Percentiles rank a stretch among this genome's conserved stretches.
These are phyloP conservation scores for Blastobotrys arbuscula DNA, from an alignment of 1,139 yeast genomes.

Conservation along the genomic window DNA sequence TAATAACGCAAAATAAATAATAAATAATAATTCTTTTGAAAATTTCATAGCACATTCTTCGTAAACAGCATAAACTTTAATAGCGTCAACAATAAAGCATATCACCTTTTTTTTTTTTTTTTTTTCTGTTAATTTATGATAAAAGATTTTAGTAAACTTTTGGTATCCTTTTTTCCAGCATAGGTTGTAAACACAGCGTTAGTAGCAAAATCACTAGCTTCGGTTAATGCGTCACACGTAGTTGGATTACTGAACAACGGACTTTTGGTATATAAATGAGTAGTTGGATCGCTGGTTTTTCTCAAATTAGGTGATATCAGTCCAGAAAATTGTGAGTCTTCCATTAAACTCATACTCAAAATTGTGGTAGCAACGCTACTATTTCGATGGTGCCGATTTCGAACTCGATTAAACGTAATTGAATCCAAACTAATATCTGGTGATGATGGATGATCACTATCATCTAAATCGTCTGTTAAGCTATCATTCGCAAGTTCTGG, in stretches of 20 bases:
- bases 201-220: background rate
- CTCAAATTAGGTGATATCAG: background rate
- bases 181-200: background rate
- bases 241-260: background rate
- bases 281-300: too few relatives aligned
- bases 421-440: slow-evolving; percentile 3
- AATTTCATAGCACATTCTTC: background rate
- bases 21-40: background rate
- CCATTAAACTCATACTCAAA: background rate
- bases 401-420: background rate
- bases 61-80: background rate
- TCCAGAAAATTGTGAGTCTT: background rate
- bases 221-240: background rate
- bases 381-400: background rate
- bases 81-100: background rate
- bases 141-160: background rate
- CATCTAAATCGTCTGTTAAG: background rate
- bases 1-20: background rate
- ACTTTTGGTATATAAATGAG: too few relatives aligned
- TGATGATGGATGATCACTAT: background rate
- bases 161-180: background rate
- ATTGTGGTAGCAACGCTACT: background rate
- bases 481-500: background rate
- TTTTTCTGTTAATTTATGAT: background rate
- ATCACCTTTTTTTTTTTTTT: background rate